A percentile compares a stretch with the other conserved stretches of the same genome.
Evolutionary conservation across 1,139 yeast species (phyloP).

Genomic region (Pneumocystis jirovecii): DNA sequence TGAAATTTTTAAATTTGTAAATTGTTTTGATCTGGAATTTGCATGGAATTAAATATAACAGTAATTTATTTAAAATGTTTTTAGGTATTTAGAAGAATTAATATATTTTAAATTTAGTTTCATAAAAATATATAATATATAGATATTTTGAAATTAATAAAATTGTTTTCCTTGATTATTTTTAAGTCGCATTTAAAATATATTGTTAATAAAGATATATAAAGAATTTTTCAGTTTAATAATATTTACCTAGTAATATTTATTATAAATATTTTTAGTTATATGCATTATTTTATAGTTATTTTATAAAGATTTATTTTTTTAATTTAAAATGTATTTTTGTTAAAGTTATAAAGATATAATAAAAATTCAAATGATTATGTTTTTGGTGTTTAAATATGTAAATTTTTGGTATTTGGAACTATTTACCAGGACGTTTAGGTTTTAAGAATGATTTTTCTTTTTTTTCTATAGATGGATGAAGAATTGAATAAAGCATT

Average conservation of each 20-base stretch:
- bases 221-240: no score
- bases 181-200: no score
- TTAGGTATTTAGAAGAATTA: no score
- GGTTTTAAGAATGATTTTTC: conserved; percentile 22
- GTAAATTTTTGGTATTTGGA: not conserved
- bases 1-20: not conserved
- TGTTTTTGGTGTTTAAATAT: not conserved
- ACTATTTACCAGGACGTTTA: conserved; percentile 24
- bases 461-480: conserved; percentile 15
- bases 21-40: not conserved
- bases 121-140: no score
- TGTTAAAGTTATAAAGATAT: no score
- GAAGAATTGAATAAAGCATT: conserved; percentile 15
- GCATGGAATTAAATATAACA: not conserved
- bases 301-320: not conserved
- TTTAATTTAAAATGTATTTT: not conserved
- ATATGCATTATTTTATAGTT: no score
- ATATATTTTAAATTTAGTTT: no score
- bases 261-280: no score
- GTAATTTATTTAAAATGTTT: not conserved
- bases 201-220: no score
- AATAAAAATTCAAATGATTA: not conserved
- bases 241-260: no score
- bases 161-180: no score
- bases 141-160: no score